Percentiles rank a stretch among this genome's conserved stretches.
These are phyloP conservation scores for Coemansia aciculifera DNA, from an alignment of 192 early-diverging fungal genomes.

Conservation along the genomic window DNA sequence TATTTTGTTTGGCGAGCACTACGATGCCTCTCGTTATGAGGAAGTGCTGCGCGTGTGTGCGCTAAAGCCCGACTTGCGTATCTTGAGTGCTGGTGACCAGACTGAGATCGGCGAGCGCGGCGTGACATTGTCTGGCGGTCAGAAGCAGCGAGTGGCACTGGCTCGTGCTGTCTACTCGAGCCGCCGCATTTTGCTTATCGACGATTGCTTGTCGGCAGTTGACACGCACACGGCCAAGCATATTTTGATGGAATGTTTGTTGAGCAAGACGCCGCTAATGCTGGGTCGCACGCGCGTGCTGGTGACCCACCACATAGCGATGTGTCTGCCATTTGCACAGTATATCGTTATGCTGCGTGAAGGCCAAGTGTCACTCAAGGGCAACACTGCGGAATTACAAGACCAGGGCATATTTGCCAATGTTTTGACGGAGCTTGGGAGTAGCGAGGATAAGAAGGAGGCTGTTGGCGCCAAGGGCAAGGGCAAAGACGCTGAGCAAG, in stretches of 20 bases:
- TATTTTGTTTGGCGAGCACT: conserved; percentile 74
- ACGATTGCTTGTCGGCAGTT: conserved; percentile 90
- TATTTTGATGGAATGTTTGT: conserved; percentile 74
- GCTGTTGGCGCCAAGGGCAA: conserved; percentile 33
- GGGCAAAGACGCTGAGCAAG: not conserved
- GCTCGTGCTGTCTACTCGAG: conserved; percentile 12
- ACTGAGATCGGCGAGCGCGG: conserved; percentile 91
- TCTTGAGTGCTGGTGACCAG: conserved; percentile 77
- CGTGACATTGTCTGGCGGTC: conserved; percentile 57
- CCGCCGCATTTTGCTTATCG: conserved; percentile 66
- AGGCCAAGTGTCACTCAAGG: conserved; percentile 58
- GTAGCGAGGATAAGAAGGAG: conserved; percentile 28
- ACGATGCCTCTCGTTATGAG: conserved; percentile 66
- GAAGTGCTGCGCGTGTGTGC: conserved; percentile 80
- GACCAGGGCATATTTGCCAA: conserved; percentile 44
- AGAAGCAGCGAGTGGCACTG: too few species aligned
- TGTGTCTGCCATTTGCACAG: conserved; percentile 54
- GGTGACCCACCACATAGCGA: conserved; percentile 79
- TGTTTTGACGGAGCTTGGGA: conserved; percentile 13
- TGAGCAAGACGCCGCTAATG: conserved; percentile 64
- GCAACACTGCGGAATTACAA: conserved; percentile 55
- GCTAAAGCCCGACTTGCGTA: conserved; percentile 77
- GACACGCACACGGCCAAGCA: conserved; percentile 91
- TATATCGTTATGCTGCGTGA: conserved; percentile 64
- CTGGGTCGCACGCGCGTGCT: conserved; percentile 76